Conservation (phyloP, 2,329 filamentous ascomycete species). For the Exophiala aquamarina region DNA sequence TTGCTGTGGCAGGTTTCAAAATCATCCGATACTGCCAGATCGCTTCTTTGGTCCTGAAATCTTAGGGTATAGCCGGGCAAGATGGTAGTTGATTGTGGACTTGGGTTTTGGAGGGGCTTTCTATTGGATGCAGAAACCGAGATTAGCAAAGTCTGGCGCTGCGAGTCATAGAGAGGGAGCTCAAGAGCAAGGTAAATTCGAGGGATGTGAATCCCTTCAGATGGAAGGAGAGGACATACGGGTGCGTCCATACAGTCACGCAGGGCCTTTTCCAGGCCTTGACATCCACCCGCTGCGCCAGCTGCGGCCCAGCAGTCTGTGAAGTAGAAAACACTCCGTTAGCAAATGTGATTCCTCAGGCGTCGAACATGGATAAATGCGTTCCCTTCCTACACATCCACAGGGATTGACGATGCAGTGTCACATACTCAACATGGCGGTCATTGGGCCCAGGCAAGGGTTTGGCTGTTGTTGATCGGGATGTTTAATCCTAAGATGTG, state of each 20-base stretch:
- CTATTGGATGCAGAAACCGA: conserved; percentile 37
- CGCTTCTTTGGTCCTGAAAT: conserved; percentile 70
- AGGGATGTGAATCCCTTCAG: too few relatives aligned
- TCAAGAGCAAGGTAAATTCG: neutral
- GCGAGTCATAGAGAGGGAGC: too few relatives aligned
- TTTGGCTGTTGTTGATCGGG: conserved; percentile 64
- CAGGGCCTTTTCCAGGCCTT: conserved; percentile 60
- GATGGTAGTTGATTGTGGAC: conserved; percentile 88
- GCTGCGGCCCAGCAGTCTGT: conserved; percentile 46
- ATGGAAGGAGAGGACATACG: conserved; percentile 47
- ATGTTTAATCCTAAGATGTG: conserved; percentile 61
- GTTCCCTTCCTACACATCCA: too few relatives aligned
- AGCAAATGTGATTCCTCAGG: neutral
- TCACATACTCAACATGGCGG: conserved; percentile 62
- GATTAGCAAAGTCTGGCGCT: too few relatives aligned
- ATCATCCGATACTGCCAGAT: conserved; percentile 31
- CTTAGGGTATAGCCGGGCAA: conserved; percentile 73
- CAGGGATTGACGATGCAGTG: too few relatives aligned
- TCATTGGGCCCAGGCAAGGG: conserved; percentile 67
- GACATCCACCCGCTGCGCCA: conserved; percentile 54
- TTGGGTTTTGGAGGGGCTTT: conserved; percentile 53
- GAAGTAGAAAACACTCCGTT: neutral
- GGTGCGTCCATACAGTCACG: conserved; percentile 77
- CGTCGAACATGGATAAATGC: too few relatives aligned
- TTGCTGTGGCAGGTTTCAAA: neutral